phyloP scores from a whole-genome alignment of 495 filamentous ascomycete species.

The Evernia prunastri region DNA sequence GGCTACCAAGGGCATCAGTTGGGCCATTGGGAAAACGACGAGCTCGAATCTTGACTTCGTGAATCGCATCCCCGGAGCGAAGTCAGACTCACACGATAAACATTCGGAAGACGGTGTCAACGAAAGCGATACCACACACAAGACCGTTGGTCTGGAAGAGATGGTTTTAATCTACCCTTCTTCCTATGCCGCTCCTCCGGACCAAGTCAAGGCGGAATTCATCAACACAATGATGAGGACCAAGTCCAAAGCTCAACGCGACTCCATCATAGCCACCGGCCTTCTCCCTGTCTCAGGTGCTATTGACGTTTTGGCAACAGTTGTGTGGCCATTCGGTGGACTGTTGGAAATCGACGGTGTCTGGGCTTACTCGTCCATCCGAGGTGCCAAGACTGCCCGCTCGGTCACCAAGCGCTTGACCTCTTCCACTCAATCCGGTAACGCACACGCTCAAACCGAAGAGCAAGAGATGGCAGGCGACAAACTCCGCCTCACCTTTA shows the following conservation, averaged over 20 bases:
- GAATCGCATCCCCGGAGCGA: slow-evolving; percentile 30
- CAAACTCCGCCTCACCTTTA: slow-evolving; percentile 29
- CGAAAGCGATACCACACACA: slow-evolving; percentile 27
- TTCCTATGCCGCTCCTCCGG: slow-evolving; percentile 24
- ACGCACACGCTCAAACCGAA: slow-evolving; percentile 9
- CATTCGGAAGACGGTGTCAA: slow-evolving; percentile 24
- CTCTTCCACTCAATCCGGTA: slow-evolving; percentile 16
- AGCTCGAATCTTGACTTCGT: slow-evolving; percentile 36
- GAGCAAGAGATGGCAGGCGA: slow-evolving; percentile 21
- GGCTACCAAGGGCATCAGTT: slow-evolving; percentile 33
- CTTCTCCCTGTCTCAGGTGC: slow-evolving; percentile 34
- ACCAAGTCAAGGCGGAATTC: slow-evolving; percentile 34
- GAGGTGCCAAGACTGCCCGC: slow-evolving; percentile 32
- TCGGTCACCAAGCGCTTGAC: slow-evolving; percentile 31
- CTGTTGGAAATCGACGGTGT: slow-evolving; percentile 34
- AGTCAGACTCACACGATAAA: slow-evolving; percentile 18
- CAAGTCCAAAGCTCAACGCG: slow-evolving; percentile 34
- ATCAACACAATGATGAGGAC: slow-evolving; percentile 34
- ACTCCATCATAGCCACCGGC: slow-evolving; percentile 35
- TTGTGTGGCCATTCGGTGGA: slow-evolving; percentile 36
- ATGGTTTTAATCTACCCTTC: slow-evolving; percentile 35
- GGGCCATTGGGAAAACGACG: slow-evolving; percentile 32
- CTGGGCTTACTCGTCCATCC: slow-evolving; percentile 36
- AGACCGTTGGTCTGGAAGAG: slow-evolving; percentile 33
- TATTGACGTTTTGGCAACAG: slow-evolving; percentile 32